Conservation (phyloP, 441 rosid species). For the Metrosideros polymorpha region DNA sequence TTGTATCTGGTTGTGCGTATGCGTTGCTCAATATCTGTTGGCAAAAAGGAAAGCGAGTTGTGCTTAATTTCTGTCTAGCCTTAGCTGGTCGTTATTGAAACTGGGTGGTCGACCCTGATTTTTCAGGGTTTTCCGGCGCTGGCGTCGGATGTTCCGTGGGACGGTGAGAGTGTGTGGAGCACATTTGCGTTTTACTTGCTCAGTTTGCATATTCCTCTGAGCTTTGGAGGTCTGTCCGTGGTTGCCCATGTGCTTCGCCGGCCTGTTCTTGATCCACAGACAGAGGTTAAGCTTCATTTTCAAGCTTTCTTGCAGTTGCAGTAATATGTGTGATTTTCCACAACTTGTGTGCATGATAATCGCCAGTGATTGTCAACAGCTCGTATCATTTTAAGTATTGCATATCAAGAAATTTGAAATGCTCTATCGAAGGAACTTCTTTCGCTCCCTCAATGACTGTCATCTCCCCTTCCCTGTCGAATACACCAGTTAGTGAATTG, state of each 20-base stretch:
- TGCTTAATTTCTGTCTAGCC: neutral
- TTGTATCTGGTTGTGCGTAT: neutral
- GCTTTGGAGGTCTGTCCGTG: conserved; percentile 71
- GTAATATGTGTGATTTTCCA: neutral
- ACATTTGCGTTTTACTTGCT: conserved; percentile 63
- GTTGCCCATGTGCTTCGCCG: conserved; percentile 44
- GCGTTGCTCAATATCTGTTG: neutral
- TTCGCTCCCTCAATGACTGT: neutral
- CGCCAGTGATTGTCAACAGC: neutral
- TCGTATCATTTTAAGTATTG: neutral
- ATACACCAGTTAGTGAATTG: neutral
- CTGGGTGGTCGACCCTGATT: neutral
- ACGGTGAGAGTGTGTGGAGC: conserved; percentile 46
- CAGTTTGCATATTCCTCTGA: conserved; percentile 74
- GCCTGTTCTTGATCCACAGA: conserved; percentile 59
- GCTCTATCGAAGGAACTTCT: neutral
- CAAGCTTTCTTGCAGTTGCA: neutral
- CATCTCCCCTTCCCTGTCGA: neutral
- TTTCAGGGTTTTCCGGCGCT: conserved; percentile 46
- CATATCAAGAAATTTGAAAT: neutral
- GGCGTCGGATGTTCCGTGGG: conserved; percentile 60
- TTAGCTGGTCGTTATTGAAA: neutral
- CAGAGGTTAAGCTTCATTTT: conserved; percentile 31
- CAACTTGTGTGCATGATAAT: neutral
- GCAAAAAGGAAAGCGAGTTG: neutral